Conservation (phyloP, 208 protist genomes). For the Leishmania arabica region DNA sequence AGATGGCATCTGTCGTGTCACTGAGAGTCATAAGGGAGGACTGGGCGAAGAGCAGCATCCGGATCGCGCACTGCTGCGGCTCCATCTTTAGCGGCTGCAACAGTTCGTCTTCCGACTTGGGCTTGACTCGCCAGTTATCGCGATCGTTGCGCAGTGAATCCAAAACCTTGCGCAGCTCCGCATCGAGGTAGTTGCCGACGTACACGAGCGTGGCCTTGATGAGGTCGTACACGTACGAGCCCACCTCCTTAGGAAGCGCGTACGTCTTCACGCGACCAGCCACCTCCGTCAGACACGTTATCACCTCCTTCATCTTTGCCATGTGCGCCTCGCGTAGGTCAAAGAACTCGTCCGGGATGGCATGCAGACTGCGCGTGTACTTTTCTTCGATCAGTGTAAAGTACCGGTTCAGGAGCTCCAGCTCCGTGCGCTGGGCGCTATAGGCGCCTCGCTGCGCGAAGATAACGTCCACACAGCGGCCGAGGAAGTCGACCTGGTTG, state of each 20-base stretch:
- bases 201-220: constrained; percentile 45
- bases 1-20: constrained; percentile 58
- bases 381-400: constrained; percentile 75
- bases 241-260: constrained; percentile 48
- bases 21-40: constrained; percentile 74
- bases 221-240: constrained; percentile 59
- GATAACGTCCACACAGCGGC: constrained; percentile 60
- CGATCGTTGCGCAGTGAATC: constrained; percentile 67
- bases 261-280: constrained; percentile 57
- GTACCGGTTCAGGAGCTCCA: constrained; percentile 70
- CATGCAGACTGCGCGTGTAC: constrained; percentile 79
- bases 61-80: constrained; percentile 83
- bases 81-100: constrained; percentile 58
- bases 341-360: constrained; percentile 68
- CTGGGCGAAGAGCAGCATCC: constrained; percentile 88
- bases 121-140: constrained; percentile 72
- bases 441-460: constrained; percentile 56
- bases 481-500: constrained; percentile 68
- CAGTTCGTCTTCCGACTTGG: constrained; percentile 70
- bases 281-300: constrained; percentile 68
- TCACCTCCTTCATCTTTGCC: constrained; percentile 72
- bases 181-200: constrained; percentile 64
- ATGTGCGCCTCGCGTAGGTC: constrained; percentile 87
- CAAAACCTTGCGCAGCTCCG: constrained; percentile 69
- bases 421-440: constrained; percentile 44